phyloP scores from a whole-genome alignment of 306 rosid species.

The Dryas octopetala region DNA sequence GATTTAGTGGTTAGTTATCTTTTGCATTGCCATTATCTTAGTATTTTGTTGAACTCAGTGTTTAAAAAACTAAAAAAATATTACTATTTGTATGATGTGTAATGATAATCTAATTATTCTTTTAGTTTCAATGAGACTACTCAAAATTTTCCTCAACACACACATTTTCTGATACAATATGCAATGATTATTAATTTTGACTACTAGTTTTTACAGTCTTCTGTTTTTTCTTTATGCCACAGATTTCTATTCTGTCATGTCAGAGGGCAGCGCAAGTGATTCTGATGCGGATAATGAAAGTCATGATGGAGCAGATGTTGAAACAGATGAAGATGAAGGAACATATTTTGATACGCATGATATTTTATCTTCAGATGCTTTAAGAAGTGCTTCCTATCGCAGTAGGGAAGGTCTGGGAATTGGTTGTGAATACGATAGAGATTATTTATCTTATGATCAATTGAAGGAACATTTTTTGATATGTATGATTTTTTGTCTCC shows the following conservation, averaged over 20 bases:
- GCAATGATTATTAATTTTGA: not conserved
- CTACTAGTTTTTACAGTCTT: conserved; percentile 4
- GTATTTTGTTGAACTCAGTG: not conserved
- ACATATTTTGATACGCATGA: conserved; percentile 88
- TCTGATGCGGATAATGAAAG: conserved; percentile 91
- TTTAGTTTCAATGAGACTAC: not conserved
- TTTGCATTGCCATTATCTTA: conserved; percentile 9
- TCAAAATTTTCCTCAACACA: not conserved
- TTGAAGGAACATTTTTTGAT: conserved; percentile 48
- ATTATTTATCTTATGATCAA: conserved; percentile 52
- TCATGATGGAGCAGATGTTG: conserved; percentile 90
- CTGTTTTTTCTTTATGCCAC: conserved; percentile 37
- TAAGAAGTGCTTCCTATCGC: conserved; percentile 93
- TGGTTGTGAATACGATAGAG: conserved; percentile 51
- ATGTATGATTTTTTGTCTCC: conserved; percentile 67
- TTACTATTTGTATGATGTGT: not conserved
- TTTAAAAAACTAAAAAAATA: not conserved
- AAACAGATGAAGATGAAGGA: conserved; percentile 90
- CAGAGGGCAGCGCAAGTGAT: conserved; percentile 90
- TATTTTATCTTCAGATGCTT: conserved; percentile 75
- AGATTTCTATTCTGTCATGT: conserved; percentile 97
- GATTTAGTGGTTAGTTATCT: conserved; percentile 81
- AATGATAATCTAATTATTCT: not conserved
- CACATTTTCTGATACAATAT: not conserved
- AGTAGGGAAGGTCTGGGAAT: conserved; percentile 68